These are phyloP conservation scores for Aspergillus sclerotiicarbonarius DNA, from an alignment of 495 filamentous ascomycete species.

Conservation along the genomic window DNA sequence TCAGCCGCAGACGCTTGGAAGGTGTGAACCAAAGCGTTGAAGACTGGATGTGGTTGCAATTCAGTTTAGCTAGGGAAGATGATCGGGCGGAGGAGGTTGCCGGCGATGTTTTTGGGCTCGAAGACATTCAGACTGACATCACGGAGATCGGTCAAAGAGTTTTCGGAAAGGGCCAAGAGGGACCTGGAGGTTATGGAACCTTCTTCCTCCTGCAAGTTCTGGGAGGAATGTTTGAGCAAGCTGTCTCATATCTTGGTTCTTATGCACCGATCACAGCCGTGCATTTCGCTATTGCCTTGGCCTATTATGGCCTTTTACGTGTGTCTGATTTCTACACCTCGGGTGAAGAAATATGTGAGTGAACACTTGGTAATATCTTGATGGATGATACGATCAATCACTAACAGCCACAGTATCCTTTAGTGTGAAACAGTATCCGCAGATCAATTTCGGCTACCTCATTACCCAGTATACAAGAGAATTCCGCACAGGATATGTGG, in stretches of 20 bases:
- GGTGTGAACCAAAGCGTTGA: constrained; percentile 76
- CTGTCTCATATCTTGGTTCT: constrained; percentile 82
- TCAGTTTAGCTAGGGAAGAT: constrained; percentile 84
- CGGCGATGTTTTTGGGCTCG: constrained; percentile 82
- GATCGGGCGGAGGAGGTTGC: constrained; percentile 80
- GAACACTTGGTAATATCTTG: constrained; percentile 6
- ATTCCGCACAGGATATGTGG: constrained; percentile 84
- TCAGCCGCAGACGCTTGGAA: constrained; percentile 76
- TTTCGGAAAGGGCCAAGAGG: constrained; percentile 71
- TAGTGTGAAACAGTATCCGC: constrained; percentile 73
- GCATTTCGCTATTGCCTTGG: constrained; percentile 87
- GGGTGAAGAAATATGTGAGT: constrained; percentile 69
- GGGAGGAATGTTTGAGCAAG: constrained; percentile 93
- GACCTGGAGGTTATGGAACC: constrained; percentile 75
- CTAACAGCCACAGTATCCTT: constrained; percentile 56
- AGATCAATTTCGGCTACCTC: constrained; percentile 92
- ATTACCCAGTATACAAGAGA: constrained; percentile 93
- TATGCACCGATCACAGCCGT: constrained; percentile 89
- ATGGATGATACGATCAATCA: constrained; percentile 2
- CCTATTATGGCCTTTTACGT: constrained; percentile 88
- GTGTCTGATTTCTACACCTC: constrained; percentile 70
- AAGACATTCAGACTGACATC: constrained; percentile 80
- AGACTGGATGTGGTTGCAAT: constrained; percentile 97
- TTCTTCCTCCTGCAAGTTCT: constrained; percentile 91
- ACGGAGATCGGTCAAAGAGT: constrained; percentile 84